Evolutionary conservation across 768 basidiomycete genomes (phyloP), one percentile per base, ranked within the genome.

Genomic region (Mycena galopus): DNA sequence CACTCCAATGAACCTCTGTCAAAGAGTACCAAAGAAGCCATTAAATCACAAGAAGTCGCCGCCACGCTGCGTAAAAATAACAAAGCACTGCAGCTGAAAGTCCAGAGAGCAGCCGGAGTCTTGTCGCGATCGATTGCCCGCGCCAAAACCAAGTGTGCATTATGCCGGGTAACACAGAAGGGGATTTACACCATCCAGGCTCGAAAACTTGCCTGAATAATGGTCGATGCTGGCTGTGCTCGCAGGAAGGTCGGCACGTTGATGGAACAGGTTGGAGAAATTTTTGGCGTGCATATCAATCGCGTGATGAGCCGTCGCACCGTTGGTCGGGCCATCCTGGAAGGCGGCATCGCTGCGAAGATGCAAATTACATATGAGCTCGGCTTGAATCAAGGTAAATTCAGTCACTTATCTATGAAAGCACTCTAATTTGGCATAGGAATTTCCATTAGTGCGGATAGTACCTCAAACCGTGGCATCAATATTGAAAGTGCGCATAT

Each of bases 291-390:
- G 25, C 42, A 33, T 10, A 35, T 77, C 11, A 51, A 73, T 50
- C 30, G 62, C 19, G 21, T 8, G 11, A 75, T 79, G 70, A 71
- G 72, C 62, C 32, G 29, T 11, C 39, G 76, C 3, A 77, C 77
- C 16, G 76, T 78, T 19, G 17, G 60, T 12, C 63, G 77, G 6
- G 72, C 70, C 4, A 44, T 70, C 19, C 1, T 55, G 10, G 78
- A 79, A 55, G 73, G 69, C 25, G 69, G 72, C 1, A 30, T 73
- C 8, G 64, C 71, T 16, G 60, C 55, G 5, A 51, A 59, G 27
- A 60, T 68, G 50, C 69, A 70, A 62, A 23, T 73, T 17, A 65
- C 30, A 37, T 67, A 70, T 44, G 71, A 77, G 29, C 58, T 77
- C 16, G 32, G 17, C 12, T 21, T 62, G 25, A 51, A 73, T 27